These are phyloP conservation scores for Nicotiana sylvestris DNA, from an alignment of 257 asterid genomes.

Conservation along the genomic window DNA sequence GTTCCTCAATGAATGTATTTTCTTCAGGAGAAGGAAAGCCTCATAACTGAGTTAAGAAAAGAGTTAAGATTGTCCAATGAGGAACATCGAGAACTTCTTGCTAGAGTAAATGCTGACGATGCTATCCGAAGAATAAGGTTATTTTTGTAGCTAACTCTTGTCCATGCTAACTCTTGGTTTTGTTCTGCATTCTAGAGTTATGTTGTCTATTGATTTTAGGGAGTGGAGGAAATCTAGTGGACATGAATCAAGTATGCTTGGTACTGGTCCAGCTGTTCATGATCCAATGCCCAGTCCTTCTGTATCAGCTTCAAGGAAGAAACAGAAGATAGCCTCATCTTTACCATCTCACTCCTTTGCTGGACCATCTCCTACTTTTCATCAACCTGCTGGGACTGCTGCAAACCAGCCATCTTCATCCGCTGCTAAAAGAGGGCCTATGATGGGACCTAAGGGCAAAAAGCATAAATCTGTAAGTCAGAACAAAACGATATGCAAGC, in stretches of 20 bases:
- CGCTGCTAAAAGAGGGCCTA: conserved; percentile 49
- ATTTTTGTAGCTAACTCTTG: conserved; percentile 7
- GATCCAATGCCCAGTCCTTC: conserved; percentile 52
- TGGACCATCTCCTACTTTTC: conserved; percentile 53
- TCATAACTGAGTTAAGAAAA: conserved; percentile 77
- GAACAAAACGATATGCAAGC: not conserved
- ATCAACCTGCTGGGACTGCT: conserved; percentile 39
- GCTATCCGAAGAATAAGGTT: conserved; percentile 71
- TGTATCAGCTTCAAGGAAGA: conserved; percentile 56
- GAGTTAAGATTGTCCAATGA: conserved; percentile 83
- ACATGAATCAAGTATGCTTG: conserved; percentile 27
- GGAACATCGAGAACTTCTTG: conserved; percentile 77
- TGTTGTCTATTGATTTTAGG: conserved; percentile 24
- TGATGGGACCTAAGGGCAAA: conserved; percentile 37
- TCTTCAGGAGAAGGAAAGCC: conserved; percentile 79
- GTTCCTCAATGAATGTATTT: conserved; percentile 24
- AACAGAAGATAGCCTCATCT: conserved; percentile 41
- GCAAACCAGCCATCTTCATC: conserved; percentile 55
- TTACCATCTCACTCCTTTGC: conserved; percentile 45
- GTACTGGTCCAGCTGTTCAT: conserved; percentile 40
- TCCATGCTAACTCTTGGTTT: not conserved
- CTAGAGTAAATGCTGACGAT: conserved; percentile 65
- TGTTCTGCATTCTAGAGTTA: not conserved
- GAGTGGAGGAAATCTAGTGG: conserved; percentile 52
- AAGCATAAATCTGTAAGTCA: conserved; percentile 53